These are phyloP conservation scores for Pisolithus marmoratus DNA, from an alignment of 768 basidiomycete genomes.

Conservation along the genomic window DNA sequence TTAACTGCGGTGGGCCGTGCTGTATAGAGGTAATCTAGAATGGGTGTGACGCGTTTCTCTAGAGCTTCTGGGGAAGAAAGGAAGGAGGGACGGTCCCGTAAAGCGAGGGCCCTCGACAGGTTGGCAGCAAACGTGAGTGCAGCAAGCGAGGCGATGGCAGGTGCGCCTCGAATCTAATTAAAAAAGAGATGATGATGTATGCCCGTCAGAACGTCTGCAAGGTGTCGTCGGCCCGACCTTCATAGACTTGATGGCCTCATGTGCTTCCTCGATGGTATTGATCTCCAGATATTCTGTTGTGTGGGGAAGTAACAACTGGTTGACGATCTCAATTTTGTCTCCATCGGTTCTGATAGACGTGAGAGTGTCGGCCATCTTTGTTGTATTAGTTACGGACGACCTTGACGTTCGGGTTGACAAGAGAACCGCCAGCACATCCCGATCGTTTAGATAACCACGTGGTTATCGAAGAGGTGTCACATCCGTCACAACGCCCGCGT, in stretches of 20 bases:
- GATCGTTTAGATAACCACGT: conserved; percentile 2
- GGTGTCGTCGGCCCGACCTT: conserved; percentile 44
- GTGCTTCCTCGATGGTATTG: conserved; percentile 72
- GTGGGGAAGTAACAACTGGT: conserved; percentile 85
- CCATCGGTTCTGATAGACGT: conserved; percentile 40
- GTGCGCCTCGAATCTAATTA: conserved; percentile 88
- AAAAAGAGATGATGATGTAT: no score
- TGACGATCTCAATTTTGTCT: conserved; percentile 73
- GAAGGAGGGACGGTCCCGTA: conserved; percentile 46
- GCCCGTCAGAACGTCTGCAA: neutral
- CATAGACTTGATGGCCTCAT: conserved; percentile 95
- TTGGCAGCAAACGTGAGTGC: conserved; percentile 69
- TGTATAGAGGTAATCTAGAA: conserved; percentile 70
- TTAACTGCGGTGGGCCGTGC: conserved; percentile 97
- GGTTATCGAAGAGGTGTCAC: neutral
- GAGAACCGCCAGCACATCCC: neutral
- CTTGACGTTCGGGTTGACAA: no score
- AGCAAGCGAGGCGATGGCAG: conserved; percentile 91
- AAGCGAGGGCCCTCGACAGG: conserved; percentile 48
- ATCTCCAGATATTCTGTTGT: conserved; percentile 62
- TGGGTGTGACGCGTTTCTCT: conserved; percentile 46
- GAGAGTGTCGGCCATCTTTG: conserved; percentile 17
- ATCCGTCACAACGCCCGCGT: neutral
- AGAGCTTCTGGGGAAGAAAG: conserved; percentile 50
- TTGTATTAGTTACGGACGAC: no score